Conservation (phyloP, 2,329 filamentous ascomycete species). For the Davidsoniella eucalypti region DNA sequence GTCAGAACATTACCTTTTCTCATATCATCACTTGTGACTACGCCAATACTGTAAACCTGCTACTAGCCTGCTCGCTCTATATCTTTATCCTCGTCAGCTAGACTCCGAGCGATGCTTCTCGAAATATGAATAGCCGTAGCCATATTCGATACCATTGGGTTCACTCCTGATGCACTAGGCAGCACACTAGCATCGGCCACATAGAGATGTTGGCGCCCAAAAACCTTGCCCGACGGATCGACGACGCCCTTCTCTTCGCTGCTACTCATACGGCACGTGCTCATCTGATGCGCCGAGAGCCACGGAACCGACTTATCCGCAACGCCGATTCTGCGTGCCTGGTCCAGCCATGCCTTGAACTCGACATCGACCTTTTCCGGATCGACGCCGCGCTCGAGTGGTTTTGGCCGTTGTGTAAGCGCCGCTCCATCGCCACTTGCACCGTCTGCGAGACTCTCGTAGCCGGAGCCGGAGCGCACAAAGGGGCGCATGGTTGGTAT, state of each 20-base stretch:
- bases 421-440: background rate
- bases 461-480: conserved; percentile 19
- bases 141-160: conserved; percentile 70
- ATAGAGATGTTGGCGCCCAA: conserved; percentile 48
- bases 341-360: conserved; percentile 45
- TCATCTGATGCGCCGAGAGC: conserved; percentile 68
- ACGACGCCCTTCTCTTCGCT: conserved; percentile 37
- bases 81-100: background rate
- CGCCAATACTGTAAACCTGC: too few species aligned
- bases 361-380: conserved; percentile 37
- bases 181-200: conserved; percentile 63
- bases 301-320: conserved; percentile 37
- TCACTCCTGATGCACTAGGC: conserved; percentile 60
- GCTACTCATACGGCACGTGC: conserved; percentile 55
- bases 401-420: background rate
- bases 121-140: conserved; percentile 50
- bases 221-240: conserved; percentile 41
- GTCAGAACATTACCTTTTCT: too few species aligned
- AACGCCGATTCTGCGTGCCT: conserved; percentile 31
- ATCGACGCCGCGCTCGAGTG: background rate
- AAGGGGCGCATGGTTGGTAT: conserved; percentile 51
- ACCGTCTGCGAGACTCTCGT: conserved; percentile 1
- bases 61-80: background rate
- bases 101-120: conserved; percentile 26
- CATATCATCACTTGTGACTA: too few species aligned